Evolutionary conservation across 768 basidiomycete genomes (phyloP), one percentile per base, ranked within the genome.

Genomic region (Russula lepida): DNA sequence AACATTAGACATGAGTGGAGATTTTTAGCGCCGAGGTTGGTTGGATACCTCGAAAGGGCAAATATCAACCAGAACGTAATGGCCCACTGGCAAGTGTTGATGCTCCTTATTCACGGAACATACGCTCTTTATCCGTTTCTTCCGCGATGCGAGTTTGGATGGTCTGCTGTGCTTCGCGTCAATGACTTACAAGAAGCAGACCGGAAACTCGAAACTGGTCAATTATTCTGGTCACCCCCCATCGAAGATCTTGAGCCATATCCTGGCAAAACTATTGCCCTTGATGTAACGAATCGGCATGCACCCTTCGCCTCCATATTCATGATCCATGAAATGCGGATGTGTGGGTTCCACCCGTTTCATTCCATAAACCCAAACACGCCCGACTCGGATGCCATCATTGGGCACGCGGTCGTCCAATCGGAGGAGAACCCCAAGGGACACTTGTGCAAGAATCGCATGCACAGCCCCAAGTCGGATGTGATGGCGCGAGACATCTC

Each of bases 301-400:
- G 72, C 65, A n/a, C 72, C 73, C 0, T 73, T 74, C 63, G 70
- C 72, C 46, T 61, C 70, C 56, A 56, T 73, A 33, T 72, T 75
- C 63, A 70, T 73, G 33, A 63, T 72, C 56, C 74, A 74, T 54
- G 73, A 75, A 64, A 71, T 73, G 71, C 72, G 74, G 15, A 72
- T 73, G 58, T 72, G 71, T 43, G 72, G 67, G 27, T 68, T 57
- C 50, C 41, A 72, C 55, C 72, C 71, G 51, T 76, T 74, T 55
- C 4, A 6, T 58, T 67, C 69, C 28, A 21, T 60, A 25, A 28
- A 7, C 54, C 70, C 64, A 39, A 43, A 8, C 49, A 47, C 71
- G 1, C 62, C 69, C 28, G 11, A 4, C 12, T 33, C 32, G 30
- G 53, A 60, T 61, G 58, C 67, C 2, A 17, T 21, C 6, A 23